A percentile compares a stretch with the other conserved stretches of the same genome.
Evolutionary conservation across 169 alveolate species (phyloP).

Genomic region (Condylostoma magnum): DNA sequence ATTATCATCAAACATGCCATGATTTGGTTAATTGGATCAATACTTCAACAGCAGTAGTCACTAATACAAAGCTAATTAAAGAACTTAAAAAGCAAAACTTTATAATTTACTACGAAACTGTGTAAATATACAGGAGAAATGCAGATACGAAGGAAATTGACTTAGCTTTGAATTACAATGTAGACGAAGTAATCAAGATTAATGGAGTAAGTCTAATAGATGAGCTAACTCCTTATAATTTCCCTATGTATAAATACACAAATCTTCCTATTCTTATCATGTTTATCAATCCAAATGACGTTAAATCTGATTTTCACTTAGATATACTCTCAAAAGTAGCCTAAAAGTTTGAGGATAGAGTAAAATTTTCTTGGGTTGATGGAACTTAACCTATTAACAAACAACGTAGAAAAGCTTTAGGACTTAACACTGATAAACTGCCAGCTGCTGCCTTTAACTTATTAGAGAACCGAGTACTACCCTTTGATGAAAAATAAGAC

Average conservation of each 20-base stretch:
- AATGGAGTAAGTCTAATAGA: neutral
- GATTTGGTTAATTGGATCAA: neutral
- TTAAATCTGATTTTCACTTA: neutral
- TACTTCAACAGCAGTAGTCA: neutral
- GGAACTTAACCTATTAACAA: neutral
- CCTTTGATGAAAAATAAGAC: neutral
- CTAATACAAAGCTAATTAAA: constrained; percentile 2
- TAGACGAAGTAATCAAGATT: neutral
- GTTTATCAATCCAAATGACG: neutral
- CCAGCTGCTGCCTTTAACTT: constrained; percentile 22
- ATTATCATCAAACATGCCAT: neutral
- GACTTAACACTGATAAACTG: constrained; percentile 19
- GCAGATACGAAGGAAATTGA: neutral
- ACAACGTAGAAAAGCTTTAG: neutral
- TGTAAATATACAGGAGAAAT: neutral
- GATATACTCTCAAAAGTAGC: neutral
- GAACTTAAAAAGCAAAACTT: neutral
- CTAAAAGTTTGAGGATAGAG: constrained; percentile 7
- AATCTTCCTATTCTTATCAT: neutral
- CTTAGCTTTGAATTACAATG: neutral
- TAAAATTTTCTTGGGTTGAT: constrained; percentile 12
- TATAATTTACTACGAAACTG: neutral
- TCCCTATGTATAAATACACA: neutral
- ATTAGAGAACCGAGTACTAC: neutral
- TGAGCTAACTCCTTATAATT: neutral